A percentile compares a stretch with the other conserved stretches of the same genome.
Conservation (phyloP, 1,284 basidiomycete species). For the Microbotryum saponariae region DNA sequence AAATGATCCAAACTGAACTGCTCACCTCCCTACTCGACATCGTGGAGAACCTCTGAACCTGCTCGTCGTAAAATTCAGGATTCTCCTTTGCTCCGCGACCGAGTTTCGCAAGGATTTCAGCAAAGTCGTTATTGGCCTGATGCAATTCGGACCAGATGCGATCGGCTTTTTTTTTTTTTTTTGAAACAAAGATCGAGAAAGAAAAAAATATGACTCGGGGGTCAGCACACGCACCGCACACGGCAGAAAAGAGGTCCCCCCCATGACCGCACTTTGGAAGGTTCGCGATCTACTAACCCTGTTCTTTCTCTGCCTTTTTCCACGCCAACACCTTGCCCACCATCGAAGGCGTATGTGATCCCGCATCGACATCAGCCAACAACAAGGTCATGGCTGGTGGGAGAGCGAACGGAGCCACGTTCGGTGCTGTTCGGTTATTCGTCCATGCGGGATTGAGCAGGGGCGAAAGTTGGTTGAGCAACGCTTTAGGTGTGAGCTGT, state of each 20-base stretch:
- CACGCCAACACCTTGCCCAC: conserved; percentile 81
- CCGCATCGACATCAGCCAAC: conserved; percentile 86
- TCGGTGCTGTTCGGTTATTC: conserved; percentile 38
- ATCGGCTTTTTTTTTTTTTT: no score
- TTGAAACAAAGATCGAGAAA: not conserved
- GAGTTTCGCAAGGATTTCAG: conserved; percentile 8
- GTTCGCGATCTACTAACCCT: conserved; percentile 48
- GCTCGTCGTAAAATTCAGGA: not conserved
- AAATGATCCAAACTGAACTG: no score
- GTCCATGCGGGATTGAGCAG: conserved; percentile 62
- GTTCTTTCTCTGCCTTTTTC: conserved; percentile 56
- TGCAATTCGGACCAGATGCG: conserved; percentile 36
- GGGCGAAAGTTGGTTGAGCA: conserved; percentile 37
- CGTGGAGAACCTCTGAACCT: not conserved
- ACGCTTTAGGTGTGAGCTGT: conserved; percentile 4
- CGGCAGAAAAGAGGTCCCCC: no score
- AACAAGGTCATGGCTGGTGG: conserved; percentile 72
- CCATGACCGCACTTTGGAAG: no score
- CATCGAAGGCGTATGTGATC: conserved; percentile 85
- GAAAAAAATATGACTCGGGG: not conserved
- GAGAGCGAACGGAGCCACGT: conserved; percentile 62
- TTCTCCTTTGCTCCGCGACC: not conserved
- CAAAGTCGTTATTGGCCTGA: conserved; percentile 9
- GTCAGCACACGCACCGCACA: no score
- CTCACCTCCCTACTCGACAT: conserved; percentile 7